Percentiles rank a stretch among this genome's conserved stretches.
Evolutionary conservation across 306 rosid genomes (phyloP).

Genomic region (Trifolium subterraneum): DNA sequence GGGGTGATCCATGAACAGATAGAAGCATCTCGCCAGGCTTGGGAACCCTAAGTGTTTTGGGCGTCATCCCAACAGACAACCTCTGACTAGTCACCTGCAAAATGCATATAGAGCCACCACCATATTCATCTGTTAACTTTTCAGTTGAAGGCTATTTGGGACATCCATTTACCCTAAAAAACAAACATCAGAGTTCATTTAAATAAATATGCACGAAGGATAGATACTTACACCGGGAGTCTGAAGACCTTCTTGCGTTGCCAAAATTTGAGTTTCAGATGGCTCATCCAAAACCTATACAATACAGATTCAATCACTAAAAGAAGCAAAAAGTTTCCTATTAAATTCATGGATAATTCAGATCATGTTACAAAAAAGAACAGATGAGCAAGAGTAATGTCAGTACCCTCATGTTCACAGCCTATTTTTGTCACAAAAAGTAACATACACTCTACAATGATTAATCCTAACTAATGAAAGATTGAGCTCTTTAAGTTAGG

Average conservation of each 20-base stretch:
- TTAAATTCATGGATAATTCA: background rate
- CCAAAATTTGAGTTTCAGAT: conserved; percentile 59
- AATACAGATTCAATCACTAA: conserved; percentile 26
- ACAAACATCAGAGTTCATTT: conserved; percentile 6
- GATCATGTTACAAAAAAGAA: conserved; percentile 25
- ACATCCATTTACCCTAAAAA: conserved; percentile 3
- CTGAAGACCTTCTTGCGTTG: conserved; percentile 62
- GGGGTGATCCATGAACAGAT: conserved; percentile 92
- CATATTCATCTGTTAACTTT: conserved; percentile 17
- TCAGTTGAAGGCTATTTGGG: background rate
- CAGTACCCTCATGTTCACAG: background rate
- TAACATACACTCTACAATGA: background rate
- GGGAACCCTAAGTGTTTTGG: conserved; percentile 77
- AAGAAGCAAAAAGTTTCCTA: conserved; percentile 5
- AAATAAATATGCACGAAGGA: conserved; percentile 24
- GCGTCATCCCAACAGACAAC: conserved; percentile 85
- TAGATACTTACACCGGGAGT: conserved; percentile 74
- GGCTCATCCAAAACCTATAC: conserved; percentile 73
- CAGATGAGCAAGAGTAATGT: background rate
- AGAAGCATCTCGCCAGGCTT: conserved; percentile 91
- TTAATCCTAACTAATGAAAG: background rate
- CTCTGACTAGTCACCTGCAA: conserved; percentile 78
- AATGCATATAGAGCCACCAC: background rate
- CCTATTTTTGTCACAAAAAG: conserved; percentile 3
- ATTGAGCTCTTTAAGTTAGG: conserved; percentile 6